A percentile compares a stretch with the other conserved stretches of the same genome.
phyloP scores from a whole-genome alignment of 352 stramenopile genomes.

The Pythium dissotocum region DNA sequence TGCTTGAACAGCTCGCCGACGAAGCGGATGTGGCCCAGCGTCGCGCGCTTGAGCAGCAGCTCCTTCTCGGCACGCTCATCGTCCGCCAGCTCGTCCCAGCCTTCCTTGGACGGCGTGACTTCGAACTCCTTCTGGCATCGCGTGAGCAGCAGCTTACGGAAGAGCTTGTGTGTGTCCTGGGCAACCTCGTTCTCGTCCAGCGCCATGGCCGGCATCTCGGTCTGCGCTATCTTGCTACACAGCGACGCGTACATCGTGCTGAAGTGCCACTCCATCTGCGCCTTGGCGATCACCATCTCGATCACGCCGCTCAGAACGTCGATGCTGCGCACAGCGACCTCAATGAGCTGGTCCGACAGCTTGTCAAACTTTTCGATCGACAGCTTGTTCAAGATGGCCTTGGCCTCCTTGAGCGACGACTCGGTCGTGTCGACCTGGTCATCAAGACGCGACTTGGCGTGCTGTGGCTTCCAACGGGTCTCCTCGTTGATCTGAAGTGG shows the following conservation, averaged over 20 bases:
- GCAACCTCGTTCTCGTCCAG: constrained; percentile 70
- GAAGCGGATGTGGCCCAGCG: constrained; percentile 94
- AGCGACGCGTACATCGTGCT: constrained; percentile 95
- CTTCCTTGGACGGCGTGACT: constrained; percentile 76
- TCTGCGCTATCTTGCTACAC: constrained; percentile 90
- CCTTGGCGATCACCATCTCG: constrained; percentile 93
- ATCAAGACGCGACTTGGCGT: constrained; percentile 59
- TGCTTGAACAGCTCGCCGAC: constrained; percentile 96
- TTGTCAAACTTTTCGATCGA: constrained; percentile 97
- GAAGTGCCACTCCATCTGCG: constrained; percentile 96
- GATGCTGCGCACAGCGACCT: constrained; percentile 83
- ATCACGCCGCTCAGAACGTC: constrained; percentile 90
- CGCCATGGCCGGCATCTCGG: constrained; percentile 78
- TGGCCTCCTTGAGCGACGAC: constrained; percentile 85
- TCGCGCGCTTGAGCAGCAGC: constrained; percentile 76
- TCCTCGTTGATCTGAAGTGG: constrained; percentile 80
- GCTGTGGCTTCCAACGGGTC: constrained; percentile 81
- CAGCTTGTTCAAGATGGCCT: constrained; percentile 96
- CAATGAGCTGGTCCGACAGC: constrained; percentile 91
- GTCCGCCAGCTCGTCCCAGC: constrained; percentile 50
- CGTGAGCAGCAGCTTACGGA: constrained; percentile 92
- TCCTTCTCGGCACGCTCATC: constrained; percentile 74
- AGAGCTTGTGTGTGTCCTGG: constrained; percentile 86
- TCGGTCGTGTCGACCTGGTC: constrained; percentile 49
- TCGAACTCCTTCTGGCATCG: constrained; percentile 96